A percentile compares a stretch with the other conserved stretches of the same genome.
Evolutionary conservation across 495 filamentous ascomycete genomes (phyloP).

Genomic region (Penicillium pulvis): DNA sequence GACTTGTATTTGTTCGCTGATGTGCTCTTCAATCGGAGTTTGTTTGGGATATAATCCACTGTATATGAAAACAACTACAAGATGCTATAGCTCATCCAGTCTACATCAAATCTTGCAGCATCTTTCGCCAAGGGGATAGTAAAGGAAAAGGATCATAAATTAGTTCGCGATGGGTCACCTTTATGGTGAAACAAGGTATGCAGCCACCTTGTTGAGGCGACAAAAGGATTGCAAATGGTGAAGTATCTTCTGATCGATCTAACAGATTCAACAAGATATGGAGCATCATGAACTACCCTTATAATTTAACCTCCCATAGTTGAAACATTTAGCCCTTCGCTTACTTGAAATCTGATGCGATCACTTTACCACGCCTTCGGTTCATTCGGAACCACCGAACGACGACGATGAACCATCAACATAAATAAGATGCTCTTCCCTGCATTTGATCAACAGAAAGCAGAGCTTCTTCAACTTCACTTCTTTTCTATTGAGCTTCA

Average conservation of each 20-base stretch:
- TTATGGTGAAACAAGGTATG: not conserved
- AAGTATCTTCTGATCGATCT: not conserved
- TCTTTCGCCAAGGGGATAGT: too few species aligned
- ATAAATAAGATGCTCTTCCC: not conserved
- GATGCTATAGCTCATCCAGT: not conserved
- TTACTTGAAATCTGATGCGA: not conserved
- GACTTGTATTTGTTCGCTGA: not conserved
- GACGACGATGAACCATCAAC: not conserved
- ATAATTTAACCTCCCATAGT: not conserved
- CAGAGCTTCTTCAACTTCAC: not conserved
- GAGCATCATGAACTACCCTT: not conserved
- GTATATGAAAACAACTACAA: not conserved
- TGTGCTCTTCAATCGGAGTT: not conserved
- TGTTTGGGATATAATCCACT: not conserved
- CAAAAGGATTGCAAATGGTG: not conserved
- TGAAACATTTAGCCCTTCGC: not conserved
- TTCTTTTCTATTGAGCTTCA: conserved; percentile 10
- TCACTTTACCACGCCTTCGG: not conserved
- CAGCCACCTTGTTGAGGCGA: not conserved
- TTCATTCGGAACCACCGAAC: not conserved
- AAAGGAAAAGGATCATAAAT: too few species aligned
- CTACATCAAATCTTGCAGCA: not conserved
- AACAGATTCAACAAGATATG: not conserved
- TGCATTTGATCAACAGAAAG: not conserved
- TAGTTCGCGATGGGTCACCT: not conserved